Base-by-base conservation (phyloP, 73 alveolate genomes). In the Symbiodinium pilosum region DNA sequence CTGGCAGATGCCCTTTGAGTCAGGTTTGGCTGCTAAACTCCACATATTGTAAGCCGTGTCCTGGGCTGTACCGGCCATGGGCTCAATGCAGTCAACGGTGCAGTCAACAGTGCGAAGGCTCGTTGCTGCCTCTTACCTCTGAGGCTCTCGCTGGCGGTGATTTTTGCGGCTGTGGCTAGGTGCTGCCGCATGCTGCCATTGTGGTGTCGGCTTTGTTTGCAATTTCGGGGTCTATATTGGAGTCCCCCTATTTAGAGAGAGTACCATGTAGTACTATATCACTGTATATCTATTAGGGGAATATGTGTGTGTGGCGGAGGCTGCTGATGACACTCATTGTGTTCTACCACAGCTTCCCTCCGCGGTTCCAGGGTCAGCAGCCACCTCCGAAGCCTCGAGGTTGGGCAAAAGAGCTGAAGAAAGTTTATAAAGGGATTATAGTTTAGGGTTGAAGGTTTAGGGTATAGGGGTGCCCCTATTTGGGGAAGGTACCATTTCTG, bases 271-370 rank as follows among this genome's bases (percentile, higher is more conserved):
- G n/a, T 54, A 18, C 75, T 54, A 24, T 54, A 18, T 14, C 75
- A 18, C 24, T 14, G 24, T 54, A 24, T 18, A 24, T 54, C n/a
- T 14, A 14, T 14, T 54, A 18, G 75, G 14, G 75, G 75, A 18
- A n/a, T n/a, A n/a, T n/a, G n/a, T n/a, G n/a, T n/a, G n/a, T n/a
- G n/a, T 51, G 68, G 28, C 87, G 36, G 14, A 83, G 89, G 89
- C 59, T 93, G 38, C 84, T 93, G 68, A 93, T 93, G 98, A 93
- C 98, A 20, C 93, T 93, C 85, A 93, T 93, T 30, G 98, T 93
- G 68, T 93, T 93, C 93, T 93, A 93, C 93, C 98, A 93, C 98
- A 75, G 93, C 69, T 93, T 93, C 73, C 98, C 98, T 21, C 98
- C 98, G 36, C 98, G 98, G 18, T 93, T 93, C 59, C 98, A 93